Percentiles rank a stretch among this genome's conserved stretches.
Evolutionary conservation across 768 basidiomycete species (phyloP).

Genomic region (Xerocomellus dryophilus): DNA sequence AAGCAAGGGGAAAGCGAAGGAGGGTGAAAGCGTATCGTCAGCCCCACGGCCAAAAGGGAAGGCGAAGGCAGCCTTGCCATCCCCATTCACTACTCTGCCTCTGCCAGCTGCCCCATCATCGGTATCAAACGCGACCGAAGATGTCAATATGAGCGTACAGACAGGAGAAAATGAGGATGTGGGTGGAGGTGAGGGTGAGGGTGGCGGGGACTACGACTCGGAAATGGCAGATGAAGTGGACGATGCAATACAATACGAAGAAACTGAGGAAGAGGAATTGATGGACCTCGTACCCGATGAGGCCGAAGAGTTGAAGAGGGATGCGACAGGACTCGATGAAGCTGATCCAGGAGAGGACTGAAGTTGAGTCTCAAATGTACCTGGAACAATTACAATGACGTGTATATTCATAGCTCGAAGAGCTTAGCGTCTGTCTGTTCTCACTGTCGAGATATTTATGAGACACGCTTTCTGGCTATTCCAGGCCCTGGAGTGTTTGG

Average conservation of each 20-base stretch:
- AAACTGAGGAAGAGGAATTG: slow-evolving; percentile 41
- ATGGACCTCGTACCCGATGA: slow-evolving; percentile 45
- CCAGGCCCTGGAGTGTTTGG: neutral
- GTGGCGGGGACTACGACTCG: slow-evolving; percentile 24
- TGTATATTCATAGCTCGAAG: neutral
- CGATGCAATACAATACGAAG: slow-evolving; percentile 28
- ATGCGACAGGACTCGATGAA: slow-evolving; percentile 39
- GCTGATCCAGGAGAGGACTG: slow-evolving; percentile 11
- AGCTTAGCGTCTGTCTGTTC: too few species aligned
- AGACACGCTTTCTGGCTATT: neutral
- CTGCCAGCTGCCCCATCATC: slow-evolving; percentile 29
- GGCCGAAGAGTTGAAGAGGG: slow-evolving; percentile 40
- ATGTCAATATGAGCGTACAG: slow-evolving; percentile 21
- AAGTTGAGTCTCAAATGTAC: slow-evolving; percentile 5
- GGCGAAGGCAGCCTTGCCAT: slow-evolving; percentile 28
- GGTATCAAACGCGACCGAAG: slow-evolving; percentile 24
- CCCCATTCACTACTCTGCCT: slow-evolving; percentile 32
- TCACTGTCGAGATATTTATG: neutral
- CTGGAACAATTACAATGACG: neutral
- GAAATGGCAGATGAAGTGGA: slow-evolving; percentile 27
- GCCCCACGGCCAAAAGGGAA: slow-evolving; percentile 28
- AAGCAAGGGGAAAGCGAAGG: slow-evolving; percentile 31
- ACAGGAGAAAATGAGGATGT: slow-evolving; percentile 29
- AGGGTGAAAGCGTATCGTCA: slow-evolving; percentile 32
- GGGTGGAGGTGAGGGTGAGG: slow-evolving; percentile 37